Percentiles rank a stretch among this genome's conserved stretches.
phyloP scores from a whole-genome alignment of 805 yeast genomes.

The Kluyveromyces wickerhamii region DNA sequence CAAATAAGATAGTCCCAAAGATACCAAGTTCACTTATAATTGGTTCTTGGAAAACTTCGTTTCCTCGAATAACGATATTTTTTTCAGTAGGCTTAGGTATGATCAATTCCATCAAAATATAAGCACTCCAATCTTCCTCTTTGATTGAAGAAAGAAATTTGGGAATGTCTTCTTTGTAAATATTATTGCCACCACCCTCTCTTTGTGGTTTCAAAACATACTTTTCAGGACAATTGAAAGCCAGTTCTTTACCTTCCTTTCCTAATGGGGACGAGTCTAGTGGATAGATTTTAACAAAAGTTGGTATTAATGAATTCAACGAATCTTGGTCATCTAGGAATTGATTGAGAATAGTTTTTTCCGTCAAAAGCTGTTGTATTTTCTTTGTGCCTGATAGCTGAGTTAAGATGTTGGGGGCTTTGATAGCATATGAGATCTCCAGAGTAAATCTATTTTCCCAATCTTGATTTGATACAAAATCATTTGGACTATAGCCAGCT shows the following conservation, averaged over 20 bases:
- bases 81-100: slow-evolving; percentile 54
- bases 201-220: slow-evolving; percentile 94
- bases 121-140: slow-evolving; percentile 77
- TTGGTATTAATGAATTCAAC: slow-evolving; percentile 31
- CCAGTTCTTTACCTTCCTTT: slow-evolving; percentile 51
- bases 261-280: slow-evolving; percentile 67
- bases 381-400: slow-evolving; percentile 93
- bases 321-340: slow-evolving; percentile 32
- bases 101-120: slow-evolving; percentile 89
- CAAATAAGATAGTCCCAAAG: slow-evolving; percentile 76
- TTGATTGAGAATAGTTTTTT: slow-evolving; percentile 37
- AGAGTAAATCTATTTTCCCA: slow-evolving; percentile 73
- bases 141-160: slow-evolving; percentile 50
- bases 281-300: slow-evolving; percentile 86
- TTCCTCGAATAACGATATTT: slow-evolving; percentile 66
- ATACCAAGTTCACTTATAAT: slow-evolving; percentile 87
- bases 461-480: slow-evolving; percentile 54
- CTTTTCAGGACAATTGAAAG: slow-evolving; percentile 55
- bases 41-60: slow-evolving; percentile 55
- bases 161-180: slow-evolving; percentile 83
- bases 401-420: slow-evolving; percentile 83
- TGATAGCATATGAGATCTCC: slow-evolving; percentile 73
- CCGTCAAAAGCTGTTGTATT: slow-evolving; percentile 81
- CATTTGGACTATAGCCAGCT: slow-evolving; percentile 81
- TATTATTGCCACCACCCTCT: slow-evolving; percentile 98